Conservation (phyloP, 768 basidiomycete species). For the Kondoa subrosea region DNA sequence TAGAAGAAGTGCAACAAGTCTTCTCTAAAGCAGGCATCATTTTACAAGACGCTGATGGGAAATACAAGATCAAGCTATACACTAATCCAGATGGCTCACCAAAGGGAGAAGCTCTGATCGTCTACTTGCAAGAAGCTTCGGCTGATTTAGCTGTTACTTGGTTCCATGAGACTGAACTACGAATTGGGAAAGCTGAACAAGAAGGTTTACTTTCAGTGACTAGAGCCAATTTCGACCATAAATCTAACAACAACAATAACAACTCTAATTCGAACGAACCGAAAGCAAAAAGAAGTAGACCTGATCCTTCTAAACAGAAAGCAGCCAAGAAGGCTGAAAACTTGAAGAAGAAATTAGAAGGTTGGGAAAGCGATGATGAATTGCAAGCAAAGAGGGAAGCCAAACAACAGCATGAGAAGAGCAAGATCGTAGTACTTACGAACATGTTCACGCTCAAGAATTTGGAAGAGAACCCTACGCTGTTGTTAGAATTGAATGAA, state of each 20-base stretch:
- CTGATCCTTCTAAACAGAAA: constrained; percentile 36
- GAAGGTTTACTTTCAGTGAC: constrained; percentile 52
- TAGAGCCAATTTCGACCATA: constrained; percentile 63
- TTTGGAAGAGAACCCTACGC: constrained; percentile 63
- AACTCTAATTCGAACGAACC: constrained; percentile 14
- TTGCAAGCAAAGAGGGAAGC: constrained; percentile 4
- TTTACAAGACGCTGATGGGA: constrained; percentile 76
- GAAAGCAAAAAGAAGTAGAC: constrained; percentile 29
- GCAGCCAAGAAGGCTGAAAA: constrained; percentile 66
- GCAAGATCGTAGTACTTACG: constrained; percentile 73
- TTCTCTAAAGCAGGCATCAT: constrained; percentile 85
- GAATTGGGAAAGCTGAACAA: constrained; percentile 52
- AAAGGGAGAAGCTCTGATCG: constrained; percentile 84
- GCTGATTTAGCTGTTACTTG: constrained; percentile 66
- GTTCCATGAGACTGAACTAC: constrained; percentile 78
- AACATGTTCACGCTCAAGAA: constrained; percentile 84
- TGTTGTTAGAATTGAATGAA: constrained; percentile 83
- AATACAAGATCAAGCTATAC: constrained; percentile 91
- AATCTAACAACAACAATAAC: constrained; percentile 31
- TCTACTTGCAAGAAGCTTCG: constrained; percentile 95
- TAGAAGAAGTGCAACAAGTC: constrained; percentile 59
- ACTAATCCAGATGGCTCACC: constrained; percentile 59
- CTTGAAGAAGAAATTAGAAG: constrained; percentile 48
- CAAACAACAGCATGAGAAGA: constrained; percentile 31
- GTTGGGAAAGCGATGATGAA: constrained; percentile 8